These are phyloP conservation scores for Chalaropsis thielavioides DNA, from an alignment of 2,329 filamentous ascomycete genomes.

Conservation along the genomic window DNA sequence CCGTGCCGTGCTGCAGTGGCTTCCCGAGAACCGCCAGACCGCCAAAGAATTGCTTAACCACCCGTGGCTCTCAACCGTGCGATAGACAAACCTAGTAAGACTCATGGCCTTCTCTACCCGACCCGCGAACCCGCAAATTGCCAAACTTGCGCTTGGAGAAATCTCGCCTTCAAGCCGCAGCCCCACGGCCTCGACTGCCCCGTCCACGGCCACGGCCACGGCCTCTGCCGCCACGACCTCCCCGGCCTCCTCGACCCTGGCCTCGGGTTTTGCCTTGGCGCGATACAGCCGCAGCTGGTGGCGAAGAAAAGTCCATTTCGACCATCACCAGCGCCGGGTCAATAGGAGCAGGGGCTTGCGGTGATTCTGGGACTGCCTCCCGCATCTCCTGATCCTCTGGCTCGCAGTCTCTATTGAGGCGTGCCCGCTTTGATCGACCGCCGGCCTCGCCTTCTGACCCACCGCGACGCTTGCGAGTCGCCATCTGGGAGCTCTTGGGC, in stretches of 20 bases:
- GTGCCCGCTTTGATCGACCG: neutral
- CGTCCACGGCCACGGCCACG: neutral
- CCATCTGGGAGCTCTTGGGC: neutral
- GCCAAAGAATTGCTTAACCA: slow-evolving; percentile 11
- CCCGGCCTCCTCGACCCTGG: neutral
- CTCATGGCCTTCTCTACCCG: neutral
- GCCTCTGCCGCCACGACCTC: neutral
- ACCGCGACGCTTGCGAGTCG: neutral
- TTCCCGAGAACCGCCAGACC: slow-evolving; percentile 13
- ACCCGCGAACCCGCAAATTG: neutral
- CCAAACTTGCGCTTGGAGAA: neutral
- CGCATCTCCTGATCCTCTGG: neutral
- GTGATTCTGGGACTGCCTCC: neutral
- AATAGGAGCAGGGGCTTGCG: neutral
- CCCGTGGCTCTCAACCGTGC: slow-evolving; percentile 8
- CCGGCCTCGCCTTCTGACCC: neutral
- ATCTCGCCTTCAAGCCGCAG: neutral
- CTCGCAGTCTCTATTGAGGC: neutral
- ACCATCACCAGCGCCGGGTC: neutral
- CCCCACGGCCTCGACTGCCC: neutral
- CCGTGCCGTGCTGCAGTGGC: slow-evolving; percentile 12
- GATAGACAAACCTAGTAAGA: neutral
- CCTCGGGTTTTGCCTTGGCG: neutral
- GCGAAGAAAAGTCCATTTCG: neutral
- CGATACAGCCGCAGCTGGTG: neutral